These are phyloP conservation scores for Aspergillus biplanus DNA, from an alignment of 495 filamentous ascomycete species.

Conservation along the genomic window DNA sequence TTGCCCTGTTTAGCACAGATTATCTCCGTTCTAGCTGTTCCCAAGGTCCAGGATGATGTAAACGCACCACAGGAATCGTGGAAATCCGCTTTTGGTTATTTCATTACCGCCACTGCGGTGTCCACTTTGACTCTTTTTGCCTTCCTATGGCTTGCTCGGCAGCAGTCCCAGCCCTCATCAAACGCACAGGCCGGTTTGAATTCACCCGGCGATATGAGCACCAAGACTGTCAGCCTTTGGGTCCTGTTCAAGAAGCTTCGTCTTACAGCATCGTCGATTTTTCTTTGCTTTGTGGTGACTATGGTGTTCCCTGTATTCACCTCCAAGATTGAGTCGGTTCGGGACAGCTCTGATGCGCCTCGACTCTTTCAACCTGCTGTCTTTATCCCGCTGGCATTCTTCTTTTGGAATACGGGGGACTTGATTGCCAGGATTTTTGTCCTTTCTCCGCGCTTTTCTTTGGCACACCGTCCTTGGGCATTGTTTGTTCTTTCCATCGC, in stretches of 20 bases:
- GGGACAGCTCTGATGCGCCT: constrained; percentile 47
- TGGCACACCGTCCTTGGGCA: constrained; percentile 61
- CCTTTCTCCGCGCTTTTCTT: constrained; percentile 60
- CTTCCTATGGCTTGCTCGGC: constrained; percentile 61
- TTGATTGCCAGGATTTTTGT: constrained; percentile 74
- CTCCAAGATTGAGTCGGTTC: constrained; percentile 73
- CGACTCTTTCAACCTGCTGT: constrained; percentile 69
- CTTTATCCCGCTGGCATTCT: constrained; percentile 89
- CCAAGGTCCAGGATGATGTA: constrained; percentile 29
- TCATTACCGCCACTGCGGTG: constrained; percentile 79
- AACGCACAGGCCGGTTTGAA: constrained; percentile 3
- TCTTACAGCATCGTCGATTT: constrained; percentile 71
- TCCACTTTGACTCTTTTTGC: constrained; percentile 59
- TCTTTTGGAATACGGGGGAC: constrained; percentile 94
- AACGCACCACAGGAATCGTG: constrained; percentile 44
- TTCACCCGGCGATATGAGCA: neutral
- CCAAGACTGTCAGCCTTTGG: constrained; percentile 64
- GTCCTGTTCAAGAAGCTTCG: constrained; percentile 72
- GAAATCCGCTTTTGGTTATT: constrained; percentile 85
- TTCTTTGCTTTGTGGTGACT: constrained; percentile 76
- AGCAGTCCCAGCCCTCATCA: constrained; percentile 32
- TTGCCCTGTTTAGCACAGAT: constrained; percentile 87
- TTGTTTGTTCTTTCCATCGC: constrained; percentile 67
- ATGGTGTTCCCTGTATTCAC: constrained; percentile 98
- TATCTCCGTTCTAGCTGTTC: constrained; percentile 73